These are phyloP conservation scores for Lentinula sp. DNA, from an alignment of 768 basidiomycete species.

Conservation along the genomic window DNA sequence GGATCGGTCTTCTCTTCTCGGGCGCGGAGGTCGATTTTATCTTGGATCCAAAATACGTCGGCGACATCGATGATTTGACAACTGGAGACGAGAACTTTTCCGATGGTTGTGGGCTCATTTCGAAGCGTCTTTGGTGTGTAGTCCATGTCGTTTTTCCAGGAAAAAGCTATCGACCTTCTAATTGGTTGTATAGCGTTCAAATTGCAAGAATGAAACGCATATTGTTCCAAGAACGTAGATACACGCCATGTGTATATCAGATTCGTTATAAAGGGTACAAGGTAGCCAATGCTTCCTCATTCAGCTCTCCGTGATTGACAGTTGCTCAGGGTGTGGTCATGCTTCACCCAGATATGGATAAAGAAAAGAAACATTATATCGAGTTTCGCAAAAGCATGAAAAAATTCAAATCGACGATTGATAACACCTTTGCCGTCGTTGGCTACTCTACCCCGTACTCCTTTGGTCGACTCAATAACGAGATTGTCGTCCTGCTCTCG, in stretches of 20 bases:
- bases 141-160: neutral
- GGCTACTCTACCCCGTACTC: constrained; percentile 58
- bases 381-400: constrained; percentile 68
- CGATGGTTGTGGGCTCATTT: constrained; percentile 66
- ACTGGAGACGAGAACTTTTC: constrained; percentile 55
- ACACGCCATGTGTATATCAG: constrained; percentile 59
- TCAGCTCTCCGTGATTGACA: neutral
- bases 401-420: constrained; percentile 52
- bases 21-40: constrained; percentile 53
- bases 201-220: constrained; percentile 50
- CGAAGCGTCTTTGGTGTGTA: constrained; percentile 34
- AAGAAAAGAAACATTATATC: constrained; percentile 35
- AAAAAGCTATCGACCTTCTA: neutral
- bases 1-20: constrained; percentile 64
- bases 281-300: neutral
- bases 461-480: constrained; percentile 65
- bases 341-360: constrained; percentile 56
- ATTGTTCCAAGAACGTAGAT: constrained; percentile 46
- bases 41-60: constrained; percentile 40
- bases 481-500: constrained; percentile 60
- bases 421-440: constrained; percentile 63
- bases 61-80: constrained; percentile 57
- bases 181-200: constrained; percentile 18
- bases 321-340: constrained; percentile 46
- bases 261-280: constrained; percentile 73